phyloP scores from a whole-genome alignment of 768 basidiomycete genomes.

The Rhodocollybia butyracea region DNA sequence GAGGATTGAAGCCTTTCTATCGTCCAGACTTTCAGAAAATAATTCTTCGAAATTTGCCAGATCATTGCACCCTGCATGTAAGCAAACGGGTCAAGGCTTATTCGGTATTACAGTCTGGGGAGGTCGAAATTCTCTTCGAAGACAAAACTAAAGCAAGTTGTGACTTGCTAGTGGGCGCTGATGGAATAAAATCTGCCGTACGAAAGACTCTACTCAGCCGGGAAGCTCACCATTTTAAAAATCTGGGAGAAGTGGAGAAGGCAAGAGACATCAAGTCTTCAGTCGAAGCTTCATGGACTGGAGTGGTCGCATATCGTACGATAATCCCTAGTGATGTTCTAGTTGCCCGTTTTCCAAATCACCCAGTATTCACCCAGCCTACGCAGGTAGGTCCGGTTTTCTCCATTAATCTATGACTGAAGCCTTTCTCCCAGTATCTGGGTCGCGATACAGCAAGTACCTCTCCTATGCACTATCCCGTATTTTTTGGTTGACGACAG shows the following conservation, averaged over 20 bases:
- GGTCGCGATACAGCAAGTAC: slow-evolving; percentile 9
- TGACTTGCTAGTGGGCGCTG: slow-evolving; percentile 40
- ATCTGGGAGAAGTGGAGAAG: slow-evolving; percentile 4
- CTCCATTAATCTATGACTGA: no score
- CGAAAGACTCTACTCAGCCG: slow-evolving; percentile 22
- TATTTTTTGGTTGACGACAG: background rate
- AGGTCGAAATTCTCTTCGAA: slow-evolving; percentile 29
- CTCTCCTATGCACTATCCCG: no score
- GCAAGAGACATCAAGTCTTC: slow-evolving; percentile 16
- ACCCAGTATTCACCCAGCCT: background rate
- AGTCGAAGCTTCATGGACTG: slow-evolving; percentile 29
- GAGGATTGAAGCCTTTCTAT: slow-evolving; percentile 28
- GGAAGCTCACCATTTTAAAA: slow-evolving; percentile 9
- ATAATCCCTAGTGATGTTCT: slow-evolving; percentile 27
- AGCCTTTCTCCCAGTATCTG: no score
- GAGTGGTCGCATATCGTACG: slow-evolving; percentile 28
- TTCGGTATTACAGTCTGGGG: slow-evolving; percentile 14
- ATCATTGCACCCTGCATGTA: slow-evolving; percentile 25
- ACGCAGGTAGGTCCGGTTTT: background rate
- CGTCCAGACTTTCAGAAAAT: slow-evolving; percentile 33
- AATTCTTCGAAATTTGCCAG: slow-evolving; percentile 24
- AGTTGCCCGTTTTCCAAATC: background rate
- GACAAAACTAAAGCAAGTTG: slow-evolving; percentile 31
- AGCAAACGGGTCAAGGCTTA: slow-evolving; percentile 31
- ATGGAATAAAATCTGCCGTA: slow-evolving; percentile 37